These are phyloP conservation scores for Hanseniaspora occidentalis DNA, from an alignment of 805 yeast species.

Conservation along the genomic window DNA sequence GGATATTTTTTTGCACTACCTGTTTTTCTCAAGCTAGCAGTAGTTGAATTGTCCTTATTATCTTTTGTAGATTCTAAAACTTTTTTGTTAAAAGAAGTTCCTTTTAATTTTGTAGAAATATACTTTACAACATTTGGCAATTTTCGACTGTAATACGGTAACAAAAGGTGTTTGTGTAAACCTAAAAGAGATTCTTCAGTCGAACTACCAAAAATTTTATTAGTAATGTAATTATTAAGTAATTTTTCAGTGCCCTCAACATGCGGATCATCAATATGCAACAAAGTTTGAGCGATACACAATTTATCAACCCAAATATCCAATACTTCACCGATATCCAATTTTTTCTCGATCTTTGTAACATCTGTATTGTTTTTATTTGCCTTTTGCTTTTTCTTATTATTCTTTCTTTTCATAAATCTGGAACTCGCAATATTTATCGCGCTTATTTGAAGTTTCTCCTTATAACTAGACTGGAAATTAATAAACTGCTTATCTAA, in stretches of 20 bases:
- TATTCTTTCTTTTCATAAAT: conserved; percentile 9
- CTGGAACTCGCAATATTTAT: conserved; percentile 21
- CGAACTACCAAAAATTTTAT: conserved; percentile 14
- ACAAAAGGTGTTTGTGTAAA: conserved; percentile 37
- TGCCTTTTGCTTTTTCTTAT: conserved; percentile 15
- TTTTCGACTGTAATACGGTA: conserved; percentile 40
- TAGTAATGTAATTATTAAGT: conserved; percentile 10
- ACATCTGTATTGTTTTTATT: too few species aligned
- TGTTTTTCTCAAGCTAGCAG: not conserved
- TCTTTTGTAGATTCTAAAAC: conserved; percentile 1
- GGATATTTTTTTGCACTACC: conserved; percentile 6
- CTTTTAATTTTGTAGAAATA: conserved; percentile 35
- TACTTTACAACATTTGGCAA: conserved; percentile 35
- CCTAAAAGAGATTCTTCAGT: conserved; percentile 32
- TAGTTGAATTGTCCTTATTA: not conserved
- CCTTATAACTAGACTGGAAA: conserved; percentile 17
- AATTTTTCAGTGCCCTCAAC: conserved; percentile 4
- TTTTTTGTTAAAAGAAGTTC: conserved; percentile 28
- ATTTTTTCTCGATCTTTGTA: not conserved
- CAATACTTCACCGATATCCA: conserved; percentile 23
- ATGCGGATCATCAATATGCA: conserved; percentile 22
- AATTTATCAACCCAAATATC: conserved; percentile 39
- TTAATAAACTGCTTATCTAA: conserved; percentile 25
- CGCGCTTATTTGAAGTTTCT: conserved; percentile 18
- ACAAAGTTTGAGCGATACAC: conserved; percentile 39